A percentile compares a stretch with the other conserved stretches of the same genome.
These are phyloP conservation scores for Pseudoturritis turrita DNA, from an alignment of 345 rosid genomes.

Conservation along the genomic window DNA sequence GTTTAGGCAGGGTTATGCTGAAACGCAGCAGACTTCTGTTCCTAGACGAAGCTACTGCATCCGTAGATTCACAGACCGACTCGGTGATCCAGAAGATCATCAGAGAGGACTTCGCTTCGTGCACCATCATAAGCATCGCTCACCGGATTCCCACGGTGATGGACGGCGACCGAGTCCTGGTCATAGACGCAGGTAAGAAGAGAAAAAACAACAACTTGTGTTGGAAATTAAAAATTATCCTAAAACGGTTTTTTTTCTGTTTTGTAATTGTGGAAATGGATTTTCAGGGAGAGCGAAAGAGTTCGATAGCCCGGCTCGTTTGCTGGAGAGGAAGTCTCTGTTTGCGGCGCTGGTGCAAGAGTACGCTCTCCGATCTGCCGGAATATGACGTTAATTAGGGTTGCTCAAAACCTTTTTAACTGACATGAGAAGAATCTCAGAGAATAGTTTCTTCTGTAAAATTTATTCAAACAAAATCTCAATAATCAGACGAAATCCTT, in stretches of 20 bases:
- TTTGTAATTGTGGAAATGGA: background rate
- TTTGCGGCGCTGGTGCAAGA: conserved; percentile 90
- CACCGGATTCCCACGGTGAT: conserved; percentile 96
- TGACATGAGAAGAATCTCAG: background rate
- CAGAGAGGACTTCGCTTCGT: conserved; percentile 73
- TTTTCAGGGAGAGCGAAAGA: conserved; percentile 68
- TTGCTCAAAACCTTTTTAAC: background rate
- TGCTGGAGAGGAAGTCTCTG: conserved; percentile 65
- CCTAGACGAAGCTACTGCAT: conserved; percentile 97
- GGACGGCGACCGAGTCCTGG: conserved; percentile 92
- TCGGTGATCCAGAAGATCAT: conserved; percentile 85
- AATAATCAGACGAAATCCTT: background rate
- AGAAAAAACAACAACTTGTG: background rate
- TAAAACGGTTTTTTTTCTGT: too few relatives aligned
- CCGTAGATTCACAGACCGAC: conserved; percentile 90
- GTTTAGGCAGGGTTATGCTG: conserved; percentile 87
- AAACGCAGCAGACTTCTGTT: conserved; percentile 75
- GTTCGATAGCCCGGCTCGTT: conserved; percentile 64
- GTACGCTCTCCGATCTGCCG: conserved; percentile 79
- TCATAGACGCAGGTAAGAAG: conserved; percentile 64
- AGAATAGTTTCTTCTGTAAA: background rate
- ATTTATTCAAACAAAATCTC: background rate
- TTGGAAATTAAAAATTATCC: background rate
- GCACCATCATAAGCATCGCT: conserved; percentile 93
- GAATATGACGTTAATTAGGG: conserved; percentile 37